A percentile compares a stretch with the other conserved stretches of the same genome.
These are phyloP conservation scores for Scheffersomyces quercinus DNA, from an alignment of 1,139 yeast species.

Conservation along the genomic window DNA sequence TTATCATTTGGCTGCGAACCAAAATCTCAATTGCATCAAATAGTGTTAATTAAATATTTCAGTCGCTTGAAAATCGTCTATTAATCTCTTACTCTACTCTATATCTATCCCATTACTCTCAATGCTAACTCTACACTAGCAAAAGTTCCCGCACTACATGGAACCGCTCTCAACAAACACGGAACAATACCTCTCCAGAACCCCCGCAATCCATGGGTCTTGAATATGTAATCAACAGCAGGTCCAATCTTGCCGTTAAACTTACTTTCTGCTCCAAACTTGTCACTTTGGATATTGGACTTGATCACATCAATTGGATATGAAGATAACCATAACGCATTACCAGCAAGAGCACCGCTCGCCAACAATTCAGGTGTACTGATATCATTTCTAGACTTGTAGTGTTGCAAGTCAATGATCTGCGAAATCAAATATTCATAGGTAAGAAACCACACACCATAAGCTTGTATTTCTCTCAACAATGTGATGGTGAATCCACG, in stretches of 20 bases:
- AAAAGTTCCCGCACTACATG: constrained; percentile 76
- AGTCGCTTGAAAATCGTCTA: no score
- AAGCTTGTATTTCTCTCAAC: constrained; percentile 72
- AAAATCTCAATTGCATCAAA: no score
- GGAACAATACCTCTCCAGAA: constrained; percentile 77
- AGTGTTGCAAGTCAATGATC: constrained; percentile 33
- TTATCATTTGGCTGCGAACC: no score
- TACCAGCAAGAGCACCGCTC: constrained; percentile 73
- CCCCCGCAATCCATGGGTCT: constrained; percentile 52
- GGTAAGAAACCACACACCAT: constrained; percentile 79
- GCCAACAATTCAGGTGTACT: constrained; percentile 61
- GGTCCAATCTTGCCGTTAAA: constrained; percentile 46
- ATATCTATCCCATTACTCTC: constrained; percentile 47
- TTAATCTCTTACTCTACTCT: no score
- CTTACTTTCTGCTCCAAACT: constrained; percentile 47
- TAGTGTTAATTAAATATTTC: no score
- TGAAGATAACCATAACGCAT: constrained; percentile 68
- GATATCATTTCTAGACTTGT: constrained; percentile 49
- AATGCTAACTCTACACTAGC: constrained; percentile 74
- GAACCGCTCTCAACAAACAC: constrained; percentile 67
- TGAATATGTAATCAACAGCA: constrained; percentile 50
- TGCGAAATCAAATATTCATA: constrained; percentile 61
- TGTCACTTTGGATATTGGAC: constrained; percentile 68
- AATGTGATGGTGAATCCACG: constrained; percentile 64
- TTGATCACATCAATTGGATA: constrained; percentile 75